Evolutionary conservation across 2,329 filamentous ascomycete genomes (phyloP).

Genomic region (Plenodomus biglobosus): DNA sequence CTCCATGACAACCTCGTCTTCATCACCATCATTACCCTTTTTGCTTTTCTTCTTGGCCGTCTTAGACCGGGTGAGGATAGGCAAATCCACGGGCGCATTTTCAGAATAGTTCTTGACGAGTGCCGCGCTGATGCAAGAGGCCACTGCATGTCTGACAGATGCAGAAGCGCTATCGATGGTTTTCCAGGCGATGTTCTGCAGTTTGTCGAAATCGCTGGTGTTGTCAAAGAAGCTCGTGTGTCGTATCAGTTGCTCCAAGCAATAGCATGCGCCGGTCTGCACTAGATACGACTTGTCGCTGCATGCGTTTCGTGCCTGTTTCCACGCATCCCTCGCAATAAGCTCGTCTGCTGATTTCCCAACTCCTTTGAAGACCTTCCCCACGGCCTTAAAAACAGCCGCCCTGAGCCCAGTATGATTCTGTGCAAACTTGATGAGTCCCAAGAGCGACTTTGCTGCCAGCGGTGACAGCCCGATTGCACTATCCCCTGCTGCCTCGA

Average conservation of each 20-base stretch:
- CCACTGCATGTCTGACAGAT: slow-evolving; percentile 80
- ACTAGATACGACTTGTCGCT: slow-evolving; percentile 83
- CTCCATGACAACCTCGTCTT: slow-evolving; percentile 70
- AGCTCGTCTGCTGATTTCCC: slow-evolving; percentile 77
- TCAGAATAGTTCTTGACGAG: slow-evolving; percentile 80
- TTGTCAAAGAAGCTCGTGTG: slow-evolving; percentile 84
- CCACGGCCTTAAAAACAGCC: slow-evolving; percentile 72
- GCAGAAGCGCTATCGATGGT: slow-evolving; percentile 76
- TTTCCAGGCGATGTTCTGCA: slow-evolving; percentile 82
- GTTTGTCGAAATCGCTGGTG: slow-evolving; percentile 82
- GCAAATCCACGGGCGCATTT: slow-evolving; percentile 44
- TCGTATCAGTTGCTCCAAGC: slow-evolving; percentile 71
- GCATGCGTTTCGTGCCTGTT: slow-evolving; percentile 77
- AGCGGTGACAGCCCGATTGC: slow-evolving; percentile 80
- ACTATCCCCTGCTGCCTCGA: slow-evolving; percentile 89
- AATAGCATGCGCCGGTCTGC: slow-evolving; percentile 75
- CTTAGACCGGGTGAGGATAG: slow-evolving; percentile 55
- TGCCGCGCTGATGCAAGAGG: slow-evolving; percentile 79
- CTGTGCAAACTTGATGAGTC: slow-evolving; percentile 75
- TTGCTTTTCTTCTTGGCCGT: slow-evolving; percentile 73
- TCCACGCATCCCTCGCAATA: slow-evolving; percentile 89
- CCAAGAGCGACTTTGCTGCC: slow-evolving; percentile 70
- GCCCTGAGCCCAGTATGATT: slow-evolving; percentile 81
- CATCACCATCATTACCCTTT: slow-evolving; percentile 63
- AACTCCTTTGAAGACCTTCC: slow-evolving; percentile 75